phyloP scores from a whole-genome alignment of 2,329 filamentous ascomycete species.

The Ceratocystiopsis brevicomis region DNA sequence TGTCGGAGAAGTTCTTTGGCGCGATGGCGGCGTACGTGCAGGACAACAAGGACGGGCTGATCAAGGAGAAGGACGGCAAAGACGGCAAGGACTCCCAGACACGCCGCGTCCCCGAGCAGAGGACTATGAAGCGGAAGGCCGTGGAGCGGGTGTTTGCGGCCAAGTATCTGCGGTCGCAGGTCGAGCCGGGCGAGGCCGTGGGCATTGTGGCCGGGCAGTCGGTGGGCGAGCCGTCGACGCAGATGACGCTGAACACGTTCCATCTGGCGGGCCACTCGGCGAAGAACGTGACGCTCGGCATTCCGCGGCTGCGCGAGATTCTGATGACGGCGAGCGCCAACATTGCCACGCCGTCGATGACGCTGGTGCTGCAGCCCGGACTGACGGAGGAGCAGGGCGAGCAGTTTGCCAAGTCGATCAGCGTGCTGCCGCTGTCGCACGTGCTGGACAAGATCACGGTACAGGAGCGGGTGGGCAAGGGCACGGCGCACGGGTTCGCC shows the following conservation, averaged over 20 bases:
- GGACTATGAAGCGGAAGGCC: slow-evolving; percentile 40
- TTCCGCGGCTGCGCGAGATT: slow-evolving; percentile 89
- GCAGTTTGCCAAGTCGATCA: slow-evolving; percentile 81
- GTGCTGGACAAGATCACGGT: slow-evolving; percentile 68
- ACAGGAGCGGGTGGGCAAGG: slow-evolving; percentile 59
- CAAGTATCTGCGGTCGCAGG: slow-evolving; percentile 80
- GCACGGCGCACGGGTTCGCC: slow-evolving; percentile 47
- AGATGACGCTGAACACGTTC: slow-evolving; percentile 99
- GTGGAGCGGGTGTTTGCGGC: slow-evolving; percentile 74
- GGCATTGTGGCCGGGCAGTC: slow-evolving; percentile 95
- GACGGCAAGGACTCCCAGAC: background rate
- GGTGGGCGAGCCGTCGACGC: slow-evolving; percentile 89
- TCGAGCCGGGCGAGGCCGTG: slow-evolving; percentile 90
- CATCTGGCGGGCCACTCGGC: slow-evolving; percentile 96
- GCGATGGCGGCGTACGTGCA: slow-evolving; percentile 61
- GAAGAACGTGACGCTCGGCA: slow-evolving; percentile 97
- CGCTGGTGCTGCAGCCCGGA: slow-evolving; percentile 56
- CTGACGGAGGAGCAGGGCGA: slow-evolving; percentile 49
- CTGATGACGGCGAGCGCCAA: slow-evolving; percentile 87
- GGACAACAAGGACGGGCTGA: slow-evolving; percentile 45
- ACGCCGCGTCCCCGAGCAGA: slow-evolving; percentile 12
- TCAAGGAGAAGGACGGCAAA: slow-evolving; percentile 30
- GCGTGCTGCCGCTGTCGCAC: slow-evolving; percentile 63
- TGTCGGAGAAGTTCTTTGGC: slow-evolving; percentile 69
- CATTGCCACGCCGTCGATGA: slow-evolving; percentile 86